These are phyloP conservation scores for Pinus taeda DNA, from an alignment of 75 land plant genomes.

Conservation along the genomic window DNA sequence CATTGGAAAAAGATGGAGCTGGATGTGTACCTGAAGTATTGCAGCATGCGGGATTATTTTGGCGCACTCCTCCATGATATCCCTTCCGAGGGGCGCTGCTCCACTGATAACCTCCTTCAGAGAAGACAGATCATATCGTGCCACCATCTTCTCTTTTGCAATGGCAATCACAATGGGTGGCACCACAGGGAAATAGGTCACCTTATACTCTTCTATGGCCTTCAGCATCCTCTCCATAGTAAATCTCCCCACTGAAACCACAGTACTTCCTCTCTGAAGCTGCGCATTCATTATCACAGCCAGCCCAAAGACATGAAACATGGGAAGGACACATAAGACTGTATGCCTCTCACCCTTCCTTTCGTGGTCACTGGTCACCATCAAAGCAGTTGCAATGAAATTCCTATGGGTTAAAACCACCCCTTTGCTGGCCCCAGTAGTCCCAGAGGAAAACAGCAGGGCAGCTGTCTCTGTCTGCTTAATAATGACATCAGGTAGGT, in stretches of 20 bases:
- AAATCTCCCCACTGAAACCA: slow-evolving; percentile 15
- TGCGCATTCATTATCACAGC: slow-evolving; percentile 9
- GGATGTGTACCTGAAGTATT: slow-evolving; percentile 22
- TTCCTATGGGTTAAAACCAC: no score
- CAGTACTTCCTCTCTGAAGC: slow-evolving; percentile 16
- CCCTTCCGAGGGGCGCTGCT: slow-evolving; percentile 43
- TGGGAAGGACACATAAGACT: slow-evolving; percentile 16
- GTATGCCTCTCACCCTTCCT: slow-evolving; percentile 1
- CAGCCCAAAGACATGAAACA: slow-evolving; percentile 38
- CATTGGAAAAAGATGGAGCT: neutral
- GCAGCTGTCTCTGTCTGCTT: neutral
- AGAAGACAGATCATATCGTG: slow-evolving; percentile 24
- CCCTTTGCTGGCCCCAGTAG: no score
- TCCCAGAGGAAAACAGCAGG: no score
- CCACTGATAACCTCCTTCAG: slow-evolving; percentile 22
- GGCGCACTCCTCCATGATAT: slow-evolving; percentile 13
- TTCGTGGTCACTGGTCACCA: slow-evolving; percentile 10
- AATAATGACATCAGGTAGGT: neutral
- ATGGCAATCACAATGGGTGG: slow-evolving; percentile 37
- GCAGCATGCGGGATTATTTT: slow-evolving; percentile 22
- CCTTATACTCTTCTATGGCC: slow-evolving; percentile 15
- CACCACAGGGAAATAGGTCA: slow-evolving; percentile 23
- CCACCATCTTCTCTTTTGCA: slow-evolving; percentile 14
- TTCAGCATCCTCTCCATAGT: slow-evolving; percentile 8
- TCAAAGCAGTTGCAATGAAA: slow-evolving; percentile 3